Evolutionary conservation across 2,329 filamentous ascomycete species (phyloP).

Genomic region (Colletotrichum truncatum): DNA sequence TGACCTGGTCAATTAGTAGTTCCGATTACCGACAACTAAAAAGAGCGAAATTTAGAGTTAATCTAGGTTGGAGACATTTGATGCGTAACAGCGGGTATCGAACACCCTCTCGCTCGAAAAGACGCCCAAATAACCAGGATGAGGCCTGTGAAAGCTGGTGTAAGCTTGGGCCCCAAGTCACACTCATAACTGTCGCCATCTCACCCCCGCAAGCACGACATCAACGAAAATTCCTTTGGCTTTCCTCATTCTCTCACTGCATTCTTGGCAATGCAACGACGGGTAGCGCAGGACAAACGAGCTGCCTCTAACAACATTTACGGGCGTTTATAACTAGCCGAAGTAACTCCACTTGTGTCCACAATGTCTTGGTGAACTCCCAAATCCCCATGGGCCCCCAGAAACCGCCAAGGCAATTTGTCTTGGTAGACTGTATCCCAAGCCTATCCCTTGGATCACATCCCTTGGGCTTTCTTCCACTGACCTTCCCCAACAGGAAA

Average conservation of each 20-base stretch:
- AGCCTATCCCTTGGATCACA: not conserved
- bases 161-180: not conserved
- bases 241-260: not conserved
- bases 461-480: not conserved
- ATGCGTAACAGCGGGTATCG: not conserved
- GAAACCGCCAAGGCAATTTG: not conserved
- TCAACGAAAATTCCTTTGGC: slow-evolving; percentile 3
- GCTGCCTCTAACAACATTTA: not conserved
- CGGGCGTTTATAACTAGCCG: not conserved
- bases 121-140: not conserved
- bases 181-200: slow-evolving; percentile 16
- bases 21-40: no score
- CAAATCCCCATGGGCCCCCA: not conserved
- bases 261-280: slow-evolving; percentile 20
- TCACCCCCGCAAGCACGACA: slow-evolving; percentile 26
- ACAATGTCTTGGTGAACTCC: not conserved
- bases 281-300: not conserved
- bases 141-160: not conserved
- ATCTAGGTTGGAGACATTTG: not conserved
- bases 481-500: slow-evolving; percentile 24
- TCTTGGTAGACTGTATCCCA: not conserved
- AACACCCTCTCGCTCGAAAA: not conserved
- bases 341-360: not conserved
- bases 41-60: no score
- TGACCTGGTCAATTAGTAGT: no score